These are phyloP conservation scores for Jaltomata sinuosa DNA, from an alignment of 257 asterid species.

Conservation along the genomic window DNA sequence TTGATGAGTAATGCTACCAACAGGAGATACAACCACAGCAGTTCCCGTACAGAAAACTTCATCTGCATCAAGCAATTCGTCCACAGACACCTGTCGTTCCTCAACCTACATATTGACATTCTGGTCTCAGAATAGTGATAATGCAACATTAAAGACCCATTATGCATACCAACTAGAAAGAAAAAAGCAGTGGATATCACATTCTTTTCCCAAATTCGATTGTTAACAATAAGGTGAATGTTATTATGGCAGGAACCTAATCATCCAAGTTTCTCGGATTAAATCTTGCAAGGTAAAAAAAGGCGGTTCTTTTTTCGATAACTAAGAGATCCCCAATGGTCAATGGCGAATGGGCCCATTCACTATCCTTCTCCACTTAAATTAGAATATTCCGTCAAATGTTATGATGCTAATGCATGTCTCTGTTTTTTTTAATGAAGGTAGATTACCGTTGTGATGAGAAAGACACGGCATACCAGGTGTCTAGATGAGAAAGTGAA, in stretches of 20 bases:
- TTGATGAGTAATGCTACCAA: conserved; percentile 78
- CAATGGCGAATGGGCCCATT: neutral
- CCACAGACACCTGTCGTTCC: conserved; percentile 72
- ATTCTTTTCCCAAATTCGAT: neutral
- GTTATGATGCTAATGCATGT: neutral
- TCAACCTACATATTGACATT: conserved; percentile 43
- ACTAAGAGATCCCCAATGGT: neutral
- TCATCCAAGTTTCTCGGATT: neutral
- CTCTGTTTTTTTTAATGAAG: neutral
- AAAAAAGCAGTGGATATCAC: neutral
- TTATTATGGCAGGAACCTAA: neutral
- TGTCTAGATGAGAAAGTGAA: neutral
- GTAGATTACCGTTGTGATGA: neutral
- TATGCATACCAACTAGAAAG: neutral
- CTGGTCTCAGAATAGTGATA: neutral
- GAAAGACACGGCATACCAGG: neutral
- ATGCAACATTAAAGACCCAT: neutral
- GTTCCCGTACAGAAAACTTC: conserved; percentile 98
- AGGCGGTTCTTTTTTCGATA: neutral
- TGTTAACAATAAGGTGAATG: neutral
- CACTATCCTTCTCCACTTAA: neutral
- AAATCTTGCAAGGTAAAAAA: neutral
- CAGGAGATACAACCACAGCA: conserved; percentile 95
- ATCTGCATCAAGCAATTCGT: conserved; percentile 91
- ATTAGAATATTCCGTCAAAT: neutral